Percentiles rank a stretch among this genome's conserved stretches.
These are phyloP conservation scores for Phytophthora litchii DNA, from an alignment of 352 stramenopile species.

Conservation along the genomic window DNA sequence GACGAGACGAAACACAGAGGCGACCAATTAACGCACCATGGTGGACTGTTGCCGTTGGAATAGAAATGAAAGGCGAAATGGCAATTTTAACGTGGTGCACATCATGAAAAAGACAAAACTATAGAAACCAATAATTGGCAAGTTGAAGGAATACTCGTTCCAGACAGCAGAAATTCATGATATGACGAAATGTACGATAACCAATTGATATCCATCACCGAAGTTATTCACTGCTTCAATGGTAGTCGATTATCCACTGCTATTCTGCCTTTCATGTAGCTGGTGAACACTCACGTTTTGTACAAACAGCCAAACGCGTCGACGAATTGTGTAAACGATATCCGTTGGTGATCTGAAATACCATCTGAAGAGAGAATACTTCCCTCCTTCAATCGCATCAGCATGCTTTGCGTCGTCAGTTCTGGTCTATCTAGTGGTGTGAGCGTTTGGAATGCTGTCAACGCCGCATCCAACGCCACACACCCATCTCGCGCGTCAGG, in stretches of 20 bases:
- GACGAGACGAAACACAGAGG: too few relatives aligned
- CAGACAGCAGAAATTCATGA: neutral
- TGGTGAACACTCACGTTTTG: slow-evolving; percentile 16
- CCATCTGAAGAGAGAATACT: neutral
- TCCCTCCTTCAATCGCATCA: slow-evolving; percentile 12
- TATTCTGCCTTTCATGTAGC: too few relatives aligned
- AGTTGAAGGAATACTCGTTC: too few relatives aligned
- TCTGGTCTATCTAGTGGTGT: slow-evolving; percentile 16
- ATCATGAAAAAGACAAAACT: too few relatives aligned
- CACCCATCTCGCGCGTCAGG: slow-evolving; percentile 17
- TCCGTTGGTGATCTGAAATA: neutral
- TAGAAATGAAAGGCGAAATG: neutral
- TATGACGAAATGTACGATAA: too few relatives aligned
- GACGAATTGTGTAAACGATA: slow-evolving; percentile 44
- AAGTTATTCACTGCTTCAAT: too few relatives aligned
- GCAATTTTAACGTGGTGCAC: too few relatives aligned
- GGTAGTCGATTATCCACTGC: too few relatives aligned
- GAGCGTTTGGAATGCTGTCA: slow-evolving; percentile 38
- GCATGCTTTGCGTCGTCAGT: slow-evolving; percentile 14
- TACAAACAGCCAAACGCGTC: slow-evolving; percentile 37
- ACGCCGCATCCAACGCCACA: slow-evolving; percentile 24
- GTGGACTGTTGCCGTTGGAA: neutral
- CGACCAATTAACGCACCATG: slow-evolving; percentile 2
- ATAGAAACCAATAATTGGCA: too few relatives aligned
- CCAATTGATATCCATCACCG: too few relatives aligned